Evolutionary conservation across 768 basidiomycete genomes (phyloP).

Genomic region (Daedalea quercina): DNA sequence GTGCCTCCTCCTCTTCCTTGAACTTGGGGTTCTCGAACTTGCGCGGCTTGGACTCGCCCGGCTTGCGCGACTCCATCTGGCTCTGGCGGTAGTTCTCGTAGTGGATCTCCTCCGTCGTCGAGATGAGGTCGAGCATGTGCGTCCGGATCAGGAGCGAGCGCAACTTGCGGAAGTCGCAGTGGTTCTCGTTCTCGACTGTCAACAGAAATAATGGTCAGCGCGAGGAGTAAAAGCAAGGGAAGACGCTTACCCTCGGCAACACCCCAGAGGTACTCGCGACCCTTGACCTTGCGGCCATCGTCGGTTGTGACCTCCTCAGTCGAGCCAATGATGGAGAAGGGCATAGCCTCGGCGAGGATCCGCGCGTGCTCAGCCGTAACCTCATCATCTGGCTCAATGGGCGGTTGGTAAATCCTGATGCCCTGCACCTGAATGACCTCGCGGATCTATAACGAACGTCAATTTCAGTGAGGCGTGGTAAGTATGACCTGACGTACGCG

Average conservation of each 20-base stretch:
- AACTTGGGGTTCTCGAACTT: constrained; percentile 99
- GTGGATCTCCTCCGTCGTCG: constrained; percentile 90
- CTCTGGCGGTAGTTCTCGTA: constrained; percentile 98
- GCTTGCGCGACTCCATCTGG: constrained; percentile 99
- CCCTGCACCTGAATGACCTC: constrained; percentile 88
- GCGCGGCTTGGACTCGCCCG: constrained; percentile 97
- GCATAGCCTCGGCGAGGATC: constrained; percentile 83
- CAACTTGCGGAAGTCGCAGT: constrained; percentile 98
- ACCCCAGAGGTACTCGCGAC: constrained; percentile 98
- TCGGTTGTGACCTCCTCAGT: constrained; percentile 89
- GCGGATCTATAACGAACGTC: constrained; percentile 51
- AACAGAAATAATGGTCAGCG: background rate
- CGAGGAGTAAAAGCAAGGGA: background rate
- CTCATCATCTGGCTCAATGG: constrained; percentile 84
- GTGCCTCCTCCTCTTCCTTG: constrained; percentile 97
- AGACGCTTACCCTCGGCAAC: constrained; percentile 83
- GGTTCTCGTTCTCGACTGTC: constrained; percentile 95
- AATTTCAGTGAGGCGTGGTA: constrained; percentile 1
- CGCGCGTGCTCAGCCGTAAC: constrained; percentile 84
- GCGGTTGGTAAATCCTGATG: constrained; percentile 92
- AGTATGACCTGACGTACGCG: constrained; percentile 46
- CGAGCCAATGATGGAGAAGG: constrained; percentile 97
- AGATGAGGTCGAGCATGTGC: constrained; percentile 97
- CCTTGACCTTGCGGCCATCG: constrained; percentile 92
- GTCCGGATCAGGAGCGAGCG: constrained; percentile 93